Evolutionary conservation across 2,329 filamentous ascomycete species (phyloP).

Genomic region (Calonectria pauciramosa): DNA sequence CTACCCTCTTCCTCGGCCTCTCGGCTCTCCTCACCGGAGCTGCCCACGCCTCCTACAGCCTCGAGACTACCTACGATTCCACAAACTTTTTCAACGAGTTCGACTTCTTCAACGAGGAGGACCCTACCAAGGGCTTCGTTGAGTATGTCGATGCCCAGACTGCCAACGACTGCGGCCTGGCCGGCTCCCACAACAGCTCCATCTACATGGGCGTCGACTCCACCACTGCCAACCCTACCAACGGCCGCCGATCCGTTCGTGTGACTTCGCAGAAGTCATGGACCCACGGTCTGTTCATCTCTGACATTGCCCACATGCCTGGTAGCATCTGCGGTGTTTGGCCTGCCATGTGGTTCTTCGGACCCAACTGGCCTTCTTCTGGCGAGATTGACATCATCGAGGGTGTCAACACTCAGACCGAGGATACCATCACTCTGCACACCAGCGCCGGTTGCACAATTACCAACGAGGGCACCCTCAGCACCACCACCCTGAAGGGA

Average conservation of each 20-base stretch:
- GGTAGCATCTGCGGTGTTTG: conserved; percentile 78
- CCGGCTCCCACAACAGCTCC: conserved; percentile 66
- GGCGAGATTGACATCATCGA: conserved; percentile 89
- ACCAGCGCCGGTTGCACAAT: conserved; percentile 73
- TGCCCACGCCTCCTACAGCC: conserved; percentile 55
- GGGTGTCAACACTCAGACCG: conserved; percentile 75
- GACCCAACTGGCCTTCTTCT: conserved; percentile 75
- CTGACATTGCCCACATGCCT: conserved; percentile 85
- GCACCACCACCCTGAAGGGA: conserved; percentile 59
- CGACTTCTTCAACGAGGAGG: conserved; percentile 68
- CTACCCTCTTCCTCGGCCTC: conserved; percentile 44
- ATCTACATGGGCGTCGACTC: conserved; percentile 80
- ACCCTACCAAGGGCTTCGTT: conserved; percentile 84
- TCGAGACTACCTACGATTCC: conserved; percentile 63
- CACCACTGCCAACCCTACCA: conserved; percentile 65
- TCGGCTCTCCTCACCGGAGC: conserved; percentile 47
- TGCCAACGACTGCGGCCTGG: conserved; percentile 71
- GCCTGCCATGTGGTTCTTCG: conserved; percentile 81
- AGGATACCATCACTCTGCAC: conserved; percentile 77
- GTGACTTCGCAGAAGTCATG: conserved; percentile 77
- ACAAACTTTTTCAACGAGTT: conserved; percentile 70
- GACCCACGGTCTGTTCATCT: conserved; percentile 77
- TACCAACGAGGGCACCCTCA: conserved; percentile 58
- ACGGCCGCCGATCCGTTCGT: conserved; percentile 79
- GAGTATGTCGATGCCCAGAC: conserved; percentile 72